Evolutionary conservation across 495 filamentous ascomycete species (phyloP).

Genomic region (Hypoxylon cercidicola): DNA sequence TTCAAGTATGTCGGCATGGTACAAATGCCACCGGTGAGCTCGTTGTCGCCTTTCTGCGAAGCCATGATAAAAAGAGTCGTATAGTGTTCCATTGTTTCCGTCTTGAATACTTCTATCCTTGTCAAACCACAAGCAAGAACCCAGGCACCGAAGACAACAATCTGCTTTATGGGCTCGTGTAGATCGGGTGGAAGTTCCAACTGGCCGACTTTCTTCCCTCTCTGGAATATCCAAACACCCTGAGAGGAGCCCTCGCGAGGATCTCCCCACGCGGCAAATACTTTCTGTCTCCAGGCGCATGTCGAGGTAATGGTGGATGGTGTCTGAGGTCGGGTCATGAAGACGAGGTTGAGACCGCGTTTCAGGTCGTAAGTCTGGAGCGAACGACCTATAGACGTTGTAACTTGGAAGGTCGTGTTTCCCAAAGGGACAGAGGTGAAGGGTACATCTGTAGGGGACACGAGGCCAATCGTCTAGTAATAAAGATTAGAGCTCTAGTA

Average conservation of each 20-base stretch:
- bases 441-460: slow-evolving; percentile 88
- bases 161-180: slow-evolving; percentile 74
- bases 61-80: slow-evolving; percentile 73
- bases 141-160: slow-evolving; percentile 91
- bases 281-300: slow-evolving; percentile 84
- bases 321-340: slow-evolving; percentile 89
- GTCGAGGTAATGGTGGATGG: slow-evolving; percentile 87
- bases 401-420: slow-evolving; percentile 95
- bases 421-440: slow-evolving; percentile 89
- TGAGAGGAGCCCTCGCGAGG: slow-evolving; percentile 58
- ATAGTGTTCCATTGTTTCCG: slow-evolving; percentile 85
- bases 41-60: slow-evolving; percentile 59
- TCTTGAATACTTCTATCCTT: slow-evolving; percentile 89
- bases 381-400: slow-evolving; percentile 87
- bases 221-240: slow-evolving; percentile 93
- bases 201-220: slow-evolving; percentile 85
- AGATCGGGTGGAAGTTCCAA: slow-evolving; percentile 70
- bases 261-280: slow-evolving; percentile 87
- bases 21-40: slow-evolving; percentile 76
- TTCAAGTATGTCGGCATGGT: slow-evolving; percentile 95
- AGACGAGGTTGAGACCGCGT: slow-evolving; percentile 87
- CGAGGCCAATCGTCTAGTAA: slow-evolving; percentile 84
- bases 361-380: slow-evolving; percentile 96
- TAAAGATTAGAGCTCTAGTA: slow-evolving; percentile 10
- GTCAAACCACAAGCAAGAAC: slow-evolving; percentile 81